These are phyloP conservation scores for Leccinum subtestaceum DNA, from an alignment of 768 basidiomycete genomes.

Conservation along the genomic window DNA sequence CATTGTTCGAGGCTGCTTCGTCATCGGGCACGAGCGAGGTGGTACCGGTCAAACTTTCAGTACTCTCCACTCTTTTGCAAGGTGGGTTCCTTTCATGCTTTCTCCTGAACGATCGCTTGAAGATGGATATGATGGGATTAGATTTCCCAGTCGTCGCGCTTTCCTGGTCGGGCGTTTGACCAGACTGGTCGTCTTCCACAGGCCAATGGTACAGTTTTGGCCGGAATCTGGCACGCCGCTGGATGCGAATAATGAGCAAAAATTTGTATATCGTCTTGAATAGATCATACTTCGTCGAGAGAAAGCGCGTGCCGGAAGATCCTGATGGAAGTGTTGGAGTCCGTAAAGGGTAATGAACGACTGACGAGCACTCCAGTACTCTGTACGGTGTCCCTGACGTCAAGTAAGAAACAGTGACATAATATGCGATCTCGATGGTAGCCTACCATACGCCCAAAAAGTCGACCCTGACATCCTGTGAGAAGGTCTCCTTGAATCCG, in stretches of 20 bases:
- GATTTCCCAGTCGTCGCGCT: neutral
- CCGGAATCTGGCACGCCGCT: slow-evolving; percentile 67
- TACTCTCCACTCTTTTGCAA: neutral
- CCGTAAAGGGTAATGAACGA: slow-evolving; percentile 64
- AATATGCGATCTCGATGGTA: neutral
- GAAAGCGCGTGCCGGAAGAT: slow-evolving; percentile 76
- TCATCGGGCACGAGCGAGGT: neutral
- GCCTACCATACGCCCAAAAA: slow-evolving; percentile 77
- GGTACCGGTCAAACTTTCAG: neutral
- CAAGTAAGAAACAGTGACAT: slow-evolving; percentile 3
- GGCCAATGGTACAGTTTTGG: slow-evolving; percentile 62
- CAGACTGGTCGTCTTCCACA: slow-evolving; percentile 27
- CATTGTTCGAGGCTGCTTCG: neutral
- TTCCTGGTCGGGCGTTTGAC: slow-evolving; percentile 2
- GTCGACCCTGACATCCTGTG: slow-evolving; percentile 59
- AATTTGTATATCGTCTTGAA: neutral
- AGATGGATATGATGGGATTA: neutral
- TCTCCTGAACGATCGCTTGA: slow-evolving; percentile 2
- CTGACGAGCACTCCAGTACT: slow-evolving; percentile 66
- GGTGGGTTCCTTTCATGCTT: neutral
- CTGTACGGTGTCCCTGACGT: slow-evolving; percentile 70
- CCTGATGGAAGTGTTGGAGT: slow-evolving; percentile 58
- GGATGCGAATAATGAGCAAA: slow-evolving; percentile 9
- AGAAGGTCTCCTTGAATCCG: slow-evolving; percentile 75
- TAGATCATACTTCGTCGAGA: slow-evolving; percentile 61